Percentiles rank a stretch among this genome's conserved stretches.
Evolutionary conservation across 306 rosid genomes (phyloP).

Genomic region (Prunus kanzakura): DNA sequence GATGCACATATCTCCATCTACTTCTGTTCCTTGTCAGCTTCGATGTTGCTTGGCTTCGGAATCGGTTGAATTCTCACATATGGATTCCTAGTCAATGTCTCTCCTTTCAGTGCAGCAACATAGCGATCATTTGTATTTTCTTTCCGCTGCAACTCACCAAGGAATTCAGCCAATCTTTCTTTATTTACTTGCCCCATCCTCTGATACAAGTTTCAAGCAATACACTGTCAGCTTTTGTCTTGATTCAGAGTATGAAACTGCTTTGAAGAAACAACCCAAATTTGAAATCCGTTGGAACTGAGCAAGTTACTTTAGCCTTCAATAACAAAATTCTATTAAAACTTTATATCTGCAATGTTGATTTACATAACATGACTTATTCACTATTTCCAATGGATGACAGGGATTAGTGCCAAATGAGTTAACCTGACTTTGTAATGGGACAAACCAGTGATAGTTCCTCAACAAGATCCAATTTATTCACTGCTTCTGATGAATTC

Average conservation of each 20-base stretch:
- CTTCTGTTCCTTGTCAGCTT: constrained; percentile 34
- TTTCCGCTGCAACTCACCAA: constrained; percentile 80
- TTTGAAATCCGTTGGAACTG: background rate
- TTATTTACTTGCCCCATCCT: constrained; percentile 82
- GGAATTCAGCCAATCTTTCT: constrained; percentile 78
- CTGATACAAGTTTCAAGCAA: constrained; percentile 32
- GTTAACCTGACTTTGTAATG: background rate
- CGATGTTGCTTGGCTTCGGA: constrained; percentile 36
- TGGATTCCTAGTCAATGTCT: constrained; percentile 80
- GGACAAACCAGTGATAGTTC: background rate
- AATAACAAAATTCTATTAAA: background rate
- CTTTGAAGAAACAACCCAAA: background rate
- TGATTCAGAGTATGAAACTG: background rate
- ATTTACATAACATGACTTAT: background rate
- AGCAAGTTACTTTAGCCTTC: background rate
- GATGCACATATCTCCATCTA: constrained; percentile 17
- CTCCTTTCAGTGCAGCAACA: constrained; percentile 80
- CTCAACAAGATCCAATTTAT: background rate
- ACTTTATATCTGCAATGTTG: background rate
- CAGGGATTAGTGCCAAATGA: background rate
- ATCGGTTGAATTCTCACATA: constrained; percentile 83
- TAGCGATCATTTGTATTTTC: constrained; percentile 90
- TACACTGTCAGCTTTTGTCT: background rate
- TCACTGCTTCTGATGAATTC: background rate
- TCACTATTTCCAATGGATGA: background rate